Evolutionary conservation across 2,329 filamentous ascomycete genomes (phyloP), one percentile per base, ranked within the genome.

Genomic region (Colletotrichum sp.): DNA sequence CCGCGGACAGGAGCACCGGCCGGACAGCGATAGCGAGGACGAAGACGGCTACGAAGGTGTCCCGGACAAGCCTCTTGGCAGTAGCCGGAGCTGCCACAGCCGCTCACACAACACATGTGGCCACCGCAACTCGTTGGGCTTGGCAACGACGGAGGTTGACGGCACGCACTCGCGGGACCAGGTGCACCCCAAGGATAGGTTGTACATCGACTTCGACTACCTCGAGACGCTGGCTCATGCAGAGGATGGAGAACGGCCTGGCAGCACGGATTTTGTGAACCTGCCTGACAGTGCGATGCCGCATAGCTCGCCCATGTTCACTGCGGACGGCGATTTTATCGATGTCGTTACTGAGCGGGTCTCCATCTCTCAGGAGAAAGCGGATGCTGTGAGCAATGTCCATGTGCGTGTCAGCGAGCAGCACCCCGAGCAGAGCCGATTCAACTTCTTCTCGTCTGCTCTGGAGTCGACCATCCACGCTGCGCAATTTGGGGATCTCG

Each of bases 371-470:
- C 83, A 85, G 16, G 91, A 93, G 81, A 92, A 92, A 80, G 80
- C 79, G 83, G 16, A 34, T 6, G 59, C 32, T 9, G 12, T 5
- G 2, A 49, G 26, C 57, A 34, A 34, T 18, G 39, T 71, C 80
- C 80, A 70, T 69, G 75, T 12, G 1, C 57, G 26, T 69, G 6
- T 74, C 12, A 78, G 77, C 15, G 82, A 79, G 12, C 81, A 81
- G 16, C 84, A 86, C 52, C 83, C 89, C 52, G 93, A 95, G 73
- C 90, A 92, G 39, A 97, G 96, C 82, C 92, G 96, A 9, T 99
- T 98, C 87, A 97, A 96, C 77, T 98, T 98, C 87, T 99, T 99
- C 85, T 98, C 96, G 0, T 98, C 97, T 1, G 95, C 97, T 69
- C 93, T 95, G 85, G 96, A 98, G 82, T 96, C 95, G 64, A 98